Evolutionary conservation across 2,329 filamentous ascomycete species (phyloP), one percentile per base, ranked within the genome.

Genomic region (Colletotrichum tamarilloi): DNA sequence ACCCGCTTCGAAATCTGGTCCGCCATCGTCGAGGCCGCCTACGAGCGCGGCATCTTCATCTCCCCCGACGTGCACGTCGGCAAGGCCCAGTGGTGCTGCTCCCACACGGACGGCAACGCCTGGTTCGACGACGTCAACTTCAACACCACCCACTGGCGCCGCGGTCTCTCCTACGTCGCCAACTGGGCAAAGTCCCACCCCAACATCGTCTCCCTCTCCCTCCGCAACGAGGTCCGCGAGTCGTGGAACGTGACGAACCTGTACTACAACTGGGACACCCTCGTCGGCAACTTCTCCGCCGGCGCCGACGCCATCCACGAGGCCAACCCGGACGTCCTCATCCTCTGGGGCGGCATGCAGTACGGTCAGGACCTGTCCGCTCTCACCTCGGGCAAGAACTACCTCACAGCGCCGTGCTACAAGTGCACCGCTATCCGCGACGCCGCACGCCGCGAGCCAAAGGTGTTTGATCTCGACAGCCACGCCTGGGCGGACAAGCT

Each of bases 51-150:
- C 65, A 77, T 85, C 52, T 84, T 81, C 74, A 78, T 84, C 74
- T 82, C 84, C 74, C 83, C 83, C 0, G 83, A 84, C 63, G 82
- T 84, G 19, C 83, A 85, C 76, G 81, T 84, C 32, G 77, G 80
- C 67, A 84, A 83, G 77, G 83, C 83, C 2, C 78, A 81, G 69
- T 84, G 82, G 82, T 85, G 87, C 76, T 89, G 87, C 76, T 82
- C 80, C 32, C 83, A 83, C 67, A 81, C 79, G 0, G 87, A 89
- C 75, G 87, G 87, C 30, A 88, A 88, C 76, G 81, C 84, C 56
- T 89, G 88, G 87, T 89, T 89, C 77, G 86, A 87, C 56, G 89
- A 91, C 77, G 82, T 84, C 7, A 82, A 87, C 76, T 91, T 91
- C 77, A 79, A 87, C 73, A 83, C 86, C 0, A 78, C 80, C 1